These are phyloP conservation scores for Cymbidium sinense DNA, from an alignment of 106 monocot species.

Conservation along the genomic window DNA sequence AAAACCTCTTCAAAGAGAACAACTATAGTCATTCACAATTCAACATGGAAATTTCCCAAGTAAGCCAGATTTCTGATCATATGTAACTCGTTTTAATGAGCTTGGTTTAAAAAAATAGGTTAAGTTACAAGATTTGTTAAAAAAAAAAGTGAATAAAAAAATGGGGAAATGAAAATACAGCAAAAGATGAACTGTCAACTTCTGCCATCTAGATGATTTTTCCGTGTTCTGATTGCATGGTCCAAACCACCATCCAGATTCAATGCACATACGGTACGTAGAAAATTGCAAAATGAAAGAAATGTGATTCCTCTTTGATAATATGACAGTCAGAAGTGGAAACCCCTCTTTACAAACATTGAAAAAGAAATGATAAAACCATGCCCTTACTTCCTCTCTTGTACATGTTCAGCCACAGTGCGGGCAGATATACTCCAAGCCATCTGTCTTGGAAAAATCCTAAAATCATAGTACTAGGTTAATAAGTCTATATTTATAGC, in stretches of 20 bases:
- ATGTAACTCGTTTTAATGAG: too few relatives aligned
- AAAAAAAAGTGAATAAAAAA: too few relatives aligned
- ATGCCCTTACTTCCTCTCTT: background rate
- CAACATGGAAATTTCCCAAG: too few relatives aligned
- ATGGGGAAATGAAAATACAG: too few relatives aligned
- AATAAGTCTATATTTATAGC: background rate
- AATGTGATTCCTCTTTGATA: background rate
- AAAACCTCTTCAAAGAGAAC: too few relatives aligned
- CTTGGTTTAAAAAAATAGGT: too few relatives aligned
- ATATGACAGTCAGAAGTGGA: background rate
- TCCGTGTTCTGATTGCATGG: too few relatives aligned
- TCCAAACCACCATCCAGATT: background rate
- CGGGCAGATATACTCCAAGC: background rate
- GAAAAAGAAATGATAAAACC: background rate
- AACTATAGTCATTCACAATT: too few relatives aligned
- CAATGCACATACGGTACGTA: background rate
- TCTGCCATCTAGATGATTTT: too few relatives aligned
- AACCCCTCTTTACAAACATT: background rate
- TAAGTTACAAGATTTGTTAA: too few relatives aligned
- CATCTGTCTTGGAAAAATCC: slow-evolving; percentile 4
- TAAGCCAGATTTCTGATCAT: too few relatives aligned
- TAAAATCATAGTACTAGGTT: background rate
- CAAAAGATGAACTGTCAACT: too few relatives aligned
- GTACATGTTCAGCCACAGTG: background rate
- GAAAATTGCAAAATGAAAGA: background rate